Evolutionary conservation across 495 filamentous ascomycete genomes (phyloP).

Genomic region (Parathielavia appendiculata): DNA sequence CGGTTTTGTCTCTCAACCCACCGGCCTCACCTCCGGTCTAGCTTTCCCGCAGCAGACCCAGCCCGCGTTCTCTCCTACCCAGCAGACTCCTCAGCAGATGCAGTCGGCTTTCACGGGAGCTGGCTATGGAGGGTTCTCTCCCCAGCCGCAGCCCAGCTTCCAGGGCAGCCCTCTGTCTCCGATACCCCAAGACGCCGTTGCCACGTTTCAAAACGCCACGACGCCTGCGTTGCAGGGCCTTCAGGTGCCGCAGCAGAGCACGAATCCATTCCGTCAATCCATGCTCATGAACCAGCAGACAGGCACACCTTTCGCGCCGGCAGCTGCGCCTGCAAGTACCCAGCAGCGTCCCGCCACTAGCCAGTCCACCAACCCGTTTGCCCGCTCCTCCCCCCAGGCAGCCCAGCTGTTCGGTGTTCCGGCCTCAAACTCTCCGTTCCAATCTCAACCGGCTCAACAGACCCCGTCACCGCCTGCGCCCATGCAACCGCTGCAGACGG

Average conservation of each 20-base stretch:
- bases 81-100: constrained; percentile 44
- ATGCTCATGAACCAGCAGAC: constrained; percentile 61
- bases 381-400: constrained; percentile 50
- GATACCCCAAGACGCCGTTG: constrained; percentile 63
- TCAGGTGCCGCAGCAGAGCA: constrained; percentile 52
- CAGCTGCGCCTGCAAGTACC: constrained; percentile 18
- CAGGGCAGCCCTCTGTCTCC: constrained; percentile 48
- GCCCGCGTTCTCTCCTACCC: constrained; percentile 34
- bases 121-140: constrained; percentile 81
- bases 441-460: constrained; percentile 45
- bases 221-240: constrained; percentile 40
- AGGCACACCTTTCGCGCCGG: constrained; percentile 32
- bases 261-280: constrained; percentile 86
- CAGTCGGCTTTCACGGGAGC: constrained; percentile 61
- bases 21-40: constrained; percentile 46
- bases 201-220: constrained; percentile 45
- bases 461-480: constrained; percentile 28
- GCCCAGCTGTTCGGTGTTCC: constrained; percentile 46
- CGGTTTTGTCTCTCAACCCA: constrained; percentile 46
- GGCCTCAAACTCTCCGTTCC: constrained; percentile 45
- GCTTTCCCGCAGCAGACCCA: constrained; percentile 49
- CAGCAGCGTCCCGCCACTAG: constrained; percentile 41
- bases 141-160: constrained; percentile 53
- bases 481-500: constrained; percentile 58
- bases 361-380: constrained; percentile 85